Percentiles rank a stretch among this genome's conserved stretches.
These are phyloP conservation scores for Xerocomellus intermedius DNA, from an alignment of 768 basidiomycete genomes.

Conservation along the genomic window DNA sequence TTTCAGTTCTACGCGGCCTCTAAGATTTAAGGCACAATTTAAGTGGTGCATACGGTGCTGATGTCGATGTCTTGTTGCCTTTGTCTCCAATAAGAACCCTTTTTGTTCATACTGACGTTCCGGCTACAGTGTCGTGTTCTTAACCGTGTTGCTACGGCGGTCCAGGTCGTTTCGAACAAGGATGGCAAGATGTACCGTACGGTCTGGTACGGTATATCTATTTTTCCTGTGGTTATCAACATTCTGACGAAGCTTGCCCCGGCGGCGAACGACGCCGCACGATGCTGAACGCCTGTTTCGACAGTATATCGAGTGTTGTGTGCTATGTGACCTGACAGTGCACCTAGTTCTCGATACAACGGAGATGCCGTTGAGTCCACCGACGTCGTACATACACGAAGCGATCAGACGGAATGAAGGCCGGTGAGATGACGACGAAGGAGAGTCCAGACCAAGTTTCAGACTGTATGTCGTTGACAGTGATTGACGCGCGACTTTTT, in stretches of 20 bases:
- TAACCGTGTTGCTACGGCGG: constrained; percentile 62
- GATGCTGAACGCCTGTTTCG: constrained; percentile 47
- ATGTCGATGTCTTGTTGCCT: too few species aligned
- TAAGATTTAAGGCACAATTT: too few species aligned
- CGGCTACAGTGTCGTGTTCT: constrained; percentile 50
- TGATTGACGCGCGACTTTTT: constrained; percentile 61
- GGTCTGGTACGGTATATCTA: constrained; percentile 21
- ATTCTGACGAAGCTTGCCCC: background rate
- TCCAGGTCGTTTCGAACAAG: constrained; percentile 59
- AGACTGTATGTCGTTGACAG: constrained; percentile 39
- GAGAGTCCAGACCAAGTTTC: constrained; percentile 37
- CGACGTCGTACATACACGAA: background rate
- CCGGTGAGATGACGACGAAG: constrained; percentile 51
- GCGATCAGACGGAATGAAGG: background rate
- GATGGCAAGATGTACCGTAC: constrained; percentile 60
- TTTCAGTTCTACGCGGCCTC: too few species aligned
- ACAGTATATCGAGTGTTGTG: background rate
- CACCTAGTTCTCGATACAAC: background rate
- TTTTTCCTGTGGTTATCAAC: background rate
- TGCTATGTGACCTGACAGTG: background rate
- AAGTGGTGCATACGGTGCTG: too few species aligned
- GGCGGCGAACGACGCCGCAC: constrained; percentile 85
- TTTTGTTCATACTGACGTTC: background rate
- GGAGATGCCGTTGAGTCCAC: background rate
- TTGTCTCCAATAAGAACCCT: background rate